Conservation (phyloP, 1,284 basidiomycete genomes). For the Marasmius sp. region DNA sequence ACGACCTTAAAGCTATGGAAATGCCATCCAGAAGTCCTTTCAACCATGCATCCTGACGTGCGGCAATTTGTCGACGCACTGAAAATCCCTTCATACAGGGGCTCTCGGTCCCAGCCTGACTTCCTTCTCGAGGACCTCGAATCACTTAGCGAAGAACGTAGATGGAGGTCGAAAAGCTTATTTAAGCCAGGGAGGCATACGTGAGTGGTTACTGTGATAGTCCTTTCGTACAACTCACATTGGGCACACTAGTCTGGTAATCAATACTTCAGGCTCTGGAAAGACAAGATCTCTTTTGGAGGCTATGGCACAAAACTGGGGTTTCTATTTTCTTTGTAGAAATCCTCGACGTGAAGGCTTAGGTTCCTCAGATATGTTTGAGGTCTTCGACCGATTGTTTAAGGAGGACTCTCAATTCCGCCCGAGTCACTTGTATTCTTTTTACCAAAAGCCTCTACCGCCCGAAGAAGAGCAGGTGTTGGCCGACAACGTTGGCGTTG, state of each 20-base stretch:
- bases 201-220: not conserved
- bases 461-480: not conserved
- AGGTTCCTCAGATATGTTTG: conserved; percentile 2
- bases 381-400: not conserved
- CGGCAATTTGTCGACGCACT: not conserved
- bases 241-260: not conserved
- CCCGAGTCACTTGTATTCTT: no score
- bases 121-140: not conserved
- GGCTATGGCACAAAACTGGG: conserved; percentile 4
- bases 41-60: not conserved
- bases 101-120: not conserved
- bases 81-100: not conserved
- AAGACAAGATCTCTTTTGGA: conserved; percentile 6
- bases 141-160: not conserved
- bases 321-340: conserved; percentile 6
- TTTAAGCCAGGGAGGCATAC: not conserved
- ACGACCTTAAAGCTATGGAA: not conserved
- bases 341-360: not conserved
- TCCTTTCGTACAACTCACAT: not conserved
- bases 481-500: not conserved
- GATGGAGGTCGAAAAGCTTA: not conserved
- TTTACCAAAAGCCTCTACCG: not conserved
- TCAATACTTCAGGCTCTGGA: conserved; percentile 9
- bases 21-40: not conserved
- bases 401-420: not conserved